Conservation (phyloP, 2,329 filamentous ascomycete species). For the Pestalotiopsis fici region DNA sequence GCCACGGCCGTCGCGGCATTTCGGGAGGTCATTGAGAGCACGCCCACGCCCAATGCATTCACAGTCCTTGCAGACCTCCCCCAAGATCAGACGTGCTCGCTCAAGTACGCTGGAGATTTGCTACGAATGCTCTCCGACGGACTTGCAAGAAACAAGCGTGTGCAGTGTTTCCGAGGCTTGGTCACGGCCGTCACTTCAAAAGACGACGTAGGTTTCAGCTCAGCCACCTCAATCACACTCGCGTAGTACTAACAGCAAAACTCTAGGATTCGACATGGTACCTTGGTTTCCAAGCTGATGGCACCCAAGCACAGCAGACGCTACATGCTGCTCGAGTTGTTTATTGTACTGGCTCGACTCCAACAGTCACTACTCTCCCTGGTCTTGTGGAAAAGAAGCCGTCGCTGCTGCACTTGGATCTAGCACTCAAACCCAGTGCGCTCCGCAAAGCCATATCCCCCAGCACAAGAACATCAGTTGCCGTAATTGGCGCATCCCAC, state of each 20-base stretch:
- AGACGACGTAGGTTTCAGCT: neutral
- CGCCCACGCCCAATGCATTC: constrained; percentile 54
- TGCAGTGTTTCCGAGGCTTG: neutral
- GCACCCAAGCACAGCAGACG: neutral
- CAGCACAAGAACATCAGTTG: constrained; percentile 38
- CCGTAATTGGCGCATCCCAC: constrained; percentile 63
- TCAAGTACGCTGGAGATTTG: constrained; percentile 60
- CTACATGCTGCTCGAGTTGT: neutral
- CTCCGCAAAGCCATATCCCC: constrained; percentile 40
- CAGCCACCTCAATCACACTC: neutral
- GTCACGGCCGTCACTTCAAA: neutral
- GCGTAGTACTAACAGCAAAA: neutral
- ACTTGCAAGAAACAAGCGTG: neutral
- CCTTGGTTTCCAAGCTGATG: neutral
- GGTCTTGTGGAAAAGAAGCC: neutral
- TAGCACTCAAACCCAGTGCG: constrained; percentile 53
- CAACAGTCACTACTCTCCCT: neutral
- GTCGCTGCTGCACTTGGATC: constrained; percentile 50
- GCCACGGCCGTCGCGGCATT: constrained; percentile 55
- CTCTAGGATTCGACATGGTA: neutral
- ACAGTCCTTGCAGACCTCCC: constrained; percentile 52
- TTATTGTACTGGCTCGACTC: neutral
- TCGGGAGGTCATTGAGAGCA: constrained; percentile 46
- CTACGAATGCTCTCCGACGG: constrained; percentile 44
- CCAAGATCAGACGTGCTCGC: constrained; percentile 56